Base-by-base conservation (phyloP, 225 moss, liverwort and hornwort species). In the Sphagnum tenellum region DNA sequence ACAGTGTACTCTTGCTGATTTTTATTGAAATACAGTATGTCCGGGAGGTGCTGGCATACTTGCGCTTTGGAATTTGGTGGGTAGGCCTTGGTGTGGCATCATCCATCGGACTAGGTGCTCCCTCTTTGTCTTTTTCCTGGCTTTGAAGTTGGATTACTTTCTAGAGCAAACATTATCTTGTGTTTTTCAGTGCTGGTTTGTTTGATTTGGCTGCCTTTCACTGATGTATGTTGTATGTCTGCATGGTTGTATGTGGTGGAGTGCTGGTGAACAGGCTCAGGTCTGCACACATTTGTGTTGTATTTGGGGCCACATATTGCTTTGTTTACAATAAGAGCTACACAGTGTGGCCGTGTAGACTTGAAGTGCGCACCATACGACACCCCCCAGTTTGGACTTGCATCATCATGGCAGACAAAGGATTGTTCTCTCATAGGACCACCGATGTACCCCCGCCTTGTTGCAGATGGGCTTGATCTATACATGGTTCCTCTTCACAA, bases 331-430 rank as follows among this genome's bases (percentile, higher is more conserved):
- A 60, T 94, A 63, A 69, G 74, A 56, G 85, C 91, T 5, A 76
- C 89, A 5, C 83, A 88, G 69, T 94, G 89, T 71, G 94, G 94
- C 55, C 85, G 91, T 59, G 91, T 94, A 57, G 94, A 94, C 78
- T 86, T 94, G 61, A 94, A 94, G 55, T 66, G 78, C 59, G 80
- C 74, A 55, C 83, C 81, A 0, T 94, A 94, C n/a, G 91, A 94
- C 46, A 94, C 94, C 64, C 76, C 87, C 3, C 91, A 94, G 48
- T 94, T 85, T 86, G 94, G 94, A 14, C 79, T 77, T 67, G 73
- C 82, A 12, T 74, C 94, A 5, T 81, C 85, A 3, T 94, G 94
- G 94, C 84, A 80, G 49, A 55, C 75, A 48, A 89, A 89, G 69
- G 82, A 76, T 29, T 94, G 94, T 69, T 71, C 65, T 53, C 73